Evolutionary conservation across 352 stramenopile species (phyloP).

Genomic region (Sclerospora graminicola): DNA sequence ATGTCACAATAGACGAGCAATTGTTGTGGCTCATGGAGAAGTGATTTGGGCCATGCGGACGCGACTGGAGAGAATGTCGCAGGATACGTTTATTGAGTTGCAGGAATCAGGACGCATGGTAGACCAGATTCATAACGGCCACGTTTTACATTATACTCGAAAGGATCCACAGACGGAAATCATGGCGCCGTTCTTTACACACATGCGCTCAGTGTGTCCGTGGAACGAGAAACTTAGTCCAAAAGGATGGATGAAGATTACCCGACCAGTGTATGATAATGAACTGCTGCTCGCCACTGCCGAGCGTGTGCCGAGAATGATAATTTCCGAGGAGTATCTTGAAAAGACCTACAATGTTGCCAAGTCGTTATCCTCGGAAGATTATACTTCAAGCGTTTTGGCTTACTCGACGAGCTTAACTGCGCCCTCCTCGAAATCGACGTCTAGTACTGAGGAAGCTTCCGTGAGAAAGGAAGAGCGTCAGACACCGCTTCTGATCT

Average conservation of each 20-base stretch:
- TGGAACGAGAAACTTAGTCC: conserved; percentile 86
- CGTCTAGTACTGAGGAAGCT: neutral
- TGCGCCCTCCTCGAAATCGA: neutral
- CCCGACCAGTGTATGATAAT: conserved; percentile 84
- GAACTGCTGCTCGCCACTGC: conserved; percentile 77
- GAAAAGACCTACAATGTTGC: conserved; percentile 70
- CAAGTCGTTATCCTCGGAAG: conserved; percentile 10
- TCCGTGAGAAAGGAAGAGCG: conserved; percentile 13
- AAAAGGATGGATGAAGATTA: conserved; percentile 85
- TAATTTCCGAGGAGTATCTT: conserved; percentile 84
- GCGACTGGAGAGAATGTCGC: conserved; percentile 79
- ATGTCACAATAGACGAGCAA: conserved; percentile 61
- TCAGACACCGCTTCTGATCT: conserved; percentile 33
- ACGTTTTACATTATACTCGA: conserved; percentile 84
- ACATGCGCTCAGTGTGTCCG: conserved; percentile 83
- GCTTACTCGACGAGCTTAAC: conserved; percentile 4
- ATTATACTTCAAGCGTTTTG: conserved; percentile 5
- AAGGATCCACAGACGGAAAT: conserved; percentile 56
- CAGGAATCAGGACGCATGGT: conserved; percentile 79
- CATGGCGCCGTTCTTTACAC: conserved; percentile 80
- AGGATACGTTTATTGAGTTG: conserved; percentile 81
- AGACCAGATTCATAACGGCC: conserved; percentile 85
- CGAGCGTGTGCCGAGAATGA: conserved; percentile 78
- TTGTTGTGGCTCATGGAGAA: conserved; percentile 83
- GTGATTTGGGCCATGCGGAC: conserved; percentile 87